Evolutionary conservation across 306 rosid species (phyloP), one percentile per base, ranked within the genome.

Genomic region (Fagus crenata): DNA sequence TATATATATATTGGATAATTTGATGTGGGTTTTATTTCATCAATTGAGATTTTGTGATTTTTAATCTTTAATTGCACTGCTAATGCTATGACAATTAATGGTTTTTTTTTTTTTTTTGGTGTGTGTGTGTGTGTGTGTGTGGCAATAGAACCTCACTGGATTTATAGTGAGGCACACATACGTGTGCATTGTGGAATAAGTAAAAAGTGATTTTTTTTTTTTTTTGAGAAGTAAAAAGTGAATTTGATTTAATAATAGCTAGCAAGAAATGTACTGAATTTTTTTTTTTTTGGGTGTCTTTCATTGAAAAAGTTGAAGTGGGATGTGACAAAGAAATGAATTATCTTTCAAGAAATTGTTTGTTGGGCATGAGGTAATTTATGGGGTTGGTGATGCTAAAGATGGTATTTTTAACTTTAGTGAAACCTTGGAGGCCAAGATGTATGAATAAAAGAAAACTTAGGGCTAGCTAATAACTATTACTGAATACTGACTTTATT

Each of bases 81-180:
- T 7, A 43, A 59, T 81, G 28, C 5, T n/a, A 36, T 46, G 59
- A 55, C 17, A 69, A 22, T 43, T 73, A 36, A 40, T 77, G 60
- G 72, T 71, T 60, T 73, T 59, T 49, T 68, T 15, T 58, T 46
- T 80, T 40, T 73, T 73, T 55, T 40, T 75, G 36, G 49, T 37
- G 4, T 46, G 7, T 46, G 51, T 2, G 5, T 61, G 39, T 32
- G 2, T 12, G 5, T 60, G 67, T 12, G 13, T 32, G 5, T 11
- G 0, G 67, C 39, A 28, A 4, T 60, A 35, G 7, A 18, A 22
- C 63, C 6, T 33, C 0, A 14, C 36, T 61, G 14, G 13, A 61
- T 35, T 35, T 11, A 13, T 61, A 1, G 42, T 61, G 0, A 61
- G 68, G 42, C 42, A 61, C 68, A 5, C 2, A 12, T 33, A 61